Percentiles rank a stretch among this genome's conserved stretches.
Conservation (phyloP, 2,329 filamentous ascomycete genomes). For the Aspergillus neoniger region DNA sequence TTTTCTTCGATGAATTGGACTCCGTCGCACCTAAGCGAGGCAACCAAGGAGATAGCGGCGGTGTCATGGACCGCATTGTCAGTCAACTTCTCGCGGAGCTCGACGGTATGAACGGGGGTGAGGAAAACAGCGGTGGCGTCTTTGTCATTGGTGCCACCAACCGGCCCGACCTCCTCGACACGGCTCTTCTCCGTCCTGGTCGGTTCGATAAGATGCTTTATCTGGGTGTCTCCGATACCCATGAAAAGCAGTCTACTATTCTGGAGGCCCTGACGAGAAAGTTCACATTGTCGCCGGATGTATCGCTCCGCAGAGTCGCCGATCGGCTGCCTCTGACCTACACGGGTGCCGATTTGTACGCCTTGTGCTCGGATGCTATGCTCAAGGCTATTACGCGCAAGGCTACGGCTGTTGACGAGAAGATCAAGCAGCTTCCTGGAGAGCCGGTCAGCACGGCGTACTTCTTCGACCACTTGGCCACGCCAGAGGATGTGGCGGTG, state of each 20-base stretch:
- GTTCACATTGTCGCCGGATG: slow-evolving; percentile 78
- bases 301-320: slow-evolving; percentile 75
- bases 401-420: slow-evolving; percentile 77
- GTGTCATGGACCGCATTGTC: slow-evolving; percentile 97
- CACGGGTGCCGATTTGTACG: slow-evolving; percentile 96
- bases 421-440: slow-evolving; percentile 66
- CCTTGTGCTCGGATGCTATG: slow-evolving; percentile 96
- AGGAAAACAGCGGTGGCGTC: slow-evolving; percentile 75
- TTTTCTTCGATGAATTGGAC: slow-evolving; percentile 97
- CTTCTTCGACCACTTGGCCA: slow-evolving; percentile 93
- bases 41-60: slow-evolving; percentile 94
- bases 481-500: slow-evolving; percentile 78
- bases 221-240: slow-evolving; percentile 91
- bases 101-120: slow-evolving; percentile 95
- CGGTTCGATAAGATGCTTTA: slow-evolving; percentile 99
- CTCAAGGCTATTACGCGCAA: slow-evolving; percentile 95
- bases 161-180: slow-evolving; percentile 87
- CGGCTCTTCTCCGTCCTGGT: slow-evolving; percentile 82
- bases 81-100: slow-evolving; percentile 92
- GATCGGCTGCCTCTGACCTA: slow-evolving; percentile 87
- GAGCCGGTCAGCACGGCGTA: slow-evolving; percentile 77
- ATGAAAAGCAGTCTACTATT: slow-evolving; percentile 93
- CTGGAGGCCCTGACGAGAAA: slow-evolving; percentile 92
- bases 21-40: slow-evolving; percentile 95
- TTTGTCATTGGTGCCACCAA: slow-evolving; percentile 98